Evolutionary conservation across 2,329 filamentous ascomycete species (phyloP), one percentile per base, ranked within the genome.

Genomic region (Tothia fuscella): DNA sequence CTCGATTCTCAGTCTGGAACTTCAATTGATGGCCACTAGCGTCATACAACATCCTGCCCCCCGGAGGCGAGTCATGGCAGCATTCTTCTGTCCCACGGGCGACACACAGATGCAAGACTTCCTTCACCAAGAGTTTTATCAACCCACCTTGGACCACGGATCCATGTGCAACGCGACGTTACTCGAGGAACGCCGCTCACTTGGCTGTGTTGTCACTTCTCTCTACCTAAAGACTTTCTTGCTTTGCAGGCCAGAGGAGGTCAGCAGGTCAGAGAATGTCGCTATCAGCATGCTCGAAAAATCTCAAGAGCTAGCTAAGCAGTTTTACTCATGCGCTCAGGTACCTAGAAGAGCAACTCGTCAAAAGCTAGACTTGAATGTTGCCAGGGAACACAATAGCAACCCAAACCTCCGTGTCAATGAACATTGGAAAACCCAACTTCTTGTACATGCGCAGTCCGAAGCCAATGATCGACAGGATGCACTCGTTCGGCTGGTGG

Each of bases 401-500:
- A 26, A 21, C n/a, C 35, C 35, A 16, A 25, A 37, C 14, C 4
- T 12, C 9, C 10, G 17, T 3, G 9, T 25, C n/a, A 25, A 26
- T 24, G 17, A 21, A 10, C 35, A 17, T 17, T 37, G 35, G 35
- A 37, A 37, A n/a, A 21, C n/a, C 20, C 25, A 21, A 37, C 21
- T 37, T 7, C 28, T 25, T 4, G 14, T 25, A 3, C 28, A 37
- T n/a, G 16, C 30, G n/a, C 53, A 59, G 22, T 52, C 57, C 19
- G 59, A 62, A 48, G 60, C 65, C 12, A 56, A 55, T 12, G 56
- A 60, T 20, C 65, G 69, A 24, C 59, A 69, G 6, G 60, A 68
- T n/a, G 57, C 55, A 2, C 56, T 77, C 6, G 53, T 71, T 21
- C 58, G 62, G 7, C 62, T 67, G 16, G 65, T 78, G 13, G 61